phyloP scores from a whole-genome alignment of 2,329 filamentous ascomycete genomes.

The Didymella pomorum region DNA sequence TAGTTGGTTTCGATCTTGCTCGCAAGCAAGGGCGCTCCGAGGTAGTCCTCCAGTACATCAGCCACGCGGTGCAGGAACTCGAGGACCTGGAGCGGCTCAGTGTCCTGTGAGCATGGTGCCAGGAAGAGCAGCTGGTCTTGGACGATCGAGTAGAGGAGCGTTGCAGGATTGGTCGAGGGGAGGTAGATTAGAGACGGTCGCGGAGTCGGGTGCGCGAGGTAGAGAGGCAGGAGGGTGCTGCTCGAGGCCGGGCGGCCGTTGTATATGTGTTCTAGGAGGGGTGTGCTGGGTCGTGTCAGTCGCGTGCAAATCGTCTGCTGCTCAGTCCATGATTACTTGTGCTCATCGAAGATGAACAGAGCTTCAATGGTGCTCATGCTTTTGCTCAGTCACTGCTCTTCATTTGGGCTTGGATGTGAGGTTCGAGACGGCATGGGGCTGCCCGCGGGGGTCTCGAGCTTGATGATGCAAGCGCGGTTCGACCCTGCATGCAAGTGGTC shows the following conservation, averaged over 20 bases:
- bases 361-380: slow-evolving; percentile 82
- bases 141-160: slow-evolving; percentile 85
- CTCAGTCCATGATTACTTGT: slow-evolving; percentile 68
- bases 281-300: slow-evolving; percentile 67
- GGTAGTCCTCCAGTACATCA: slow-evolving; percentile 92
- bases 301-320: neutral
- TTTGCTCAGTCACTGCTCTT: slow-evolving; percentile 29
- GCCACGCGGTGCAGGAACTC: slow-evolving; percentile 94
- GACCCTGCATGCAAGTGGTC: slow-evolving; percentile 16
- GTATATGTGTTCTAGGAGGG: slow-evolving; percentile 89
- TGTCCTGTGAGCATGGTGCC: slow-evolving; percentile 83
- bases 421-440: slow-evolving; percentile 27
- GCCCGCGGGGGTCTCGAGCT: slow-evolving; percentile 36
- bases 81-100: slow-evolving; percentile 86
- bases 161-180: slow-evolving; percentile 80
- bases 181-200: slow-evolving; percentile 88
- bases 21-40: slow-evolving; percentile 85
- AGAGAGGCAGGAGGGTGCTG: slow-evolving; percentile 80
- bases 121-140: slow-evolving; percentile 89
- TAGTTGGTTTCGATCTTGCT: slow-evolving; percentile 89
- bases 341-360: slow-evolving; percentile 95
- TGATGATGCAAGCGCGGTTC: slow-evolving; percentile 20
- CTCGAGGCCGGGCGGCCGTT: slow-evolving; percentile 81
- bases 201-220: slow-evolving; percentile 80
- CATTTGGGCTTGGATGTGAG: slow-evolving; percentile 26